phyloP scores from a whole-genome alignment of 2,329 filamentous ascomycete species.

The Fusarium sp. region DNA sequence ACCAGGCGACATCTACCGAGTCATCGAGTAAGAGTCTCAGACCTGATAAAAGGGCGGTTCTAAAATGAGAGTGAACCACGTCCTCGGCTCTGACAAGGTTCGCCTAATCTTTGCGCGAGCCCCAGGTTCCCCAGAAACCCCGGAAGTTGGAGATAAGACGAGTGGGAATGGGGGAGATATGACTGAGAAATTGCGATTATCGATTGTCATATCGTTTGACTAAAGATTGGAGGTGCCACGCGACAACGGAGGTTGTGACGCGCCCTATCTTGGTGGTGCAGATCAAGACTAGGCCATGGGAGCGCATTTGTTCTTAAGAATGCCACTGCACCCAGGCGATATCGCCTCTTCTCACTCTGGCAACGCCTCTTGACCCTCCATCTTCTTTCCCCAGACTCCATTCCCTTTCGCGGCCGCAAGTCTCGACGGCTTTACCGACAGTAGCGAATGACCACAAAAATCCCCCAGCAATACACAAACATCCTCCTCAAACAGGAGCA shows the following conservation, averaged over 20 bases:
- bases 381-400: neutral
- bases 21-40: neutral
- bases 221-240: neutral
- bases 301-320: neutral
- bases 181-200: conserved; percentile 1
- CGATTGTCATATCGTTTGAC: neutral
- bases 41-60: neutral
- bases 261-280: neutral
- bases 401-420: neutral
- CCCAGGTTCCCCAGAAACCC: conserved; percentile 25
- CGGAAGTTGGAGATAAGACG: conserved; percentile 17
- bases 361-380: neutral
- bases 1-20: conserved; percentile 2
- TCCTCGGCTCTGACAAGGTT: neutral
- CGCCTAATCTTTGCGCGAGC: neutral
- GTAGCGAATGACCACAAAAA: conserved; percentile 18
- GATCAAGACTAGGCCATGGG: neutral
- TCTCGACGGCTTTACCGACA: neutral
- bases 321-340: neutral
- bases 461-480: conserved; percentile 20
- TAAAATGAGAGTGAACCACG: neutral
- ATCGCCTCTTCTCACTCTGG: neutral
- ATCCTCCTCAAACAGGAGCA: conserved; percentile 23
- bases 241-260: neutral
- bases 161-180: neutral